Evolutionary conservation across 2,329 filamentous ascomycete species (phyloP).

Genomic region (Beauveria australis): DNA sequence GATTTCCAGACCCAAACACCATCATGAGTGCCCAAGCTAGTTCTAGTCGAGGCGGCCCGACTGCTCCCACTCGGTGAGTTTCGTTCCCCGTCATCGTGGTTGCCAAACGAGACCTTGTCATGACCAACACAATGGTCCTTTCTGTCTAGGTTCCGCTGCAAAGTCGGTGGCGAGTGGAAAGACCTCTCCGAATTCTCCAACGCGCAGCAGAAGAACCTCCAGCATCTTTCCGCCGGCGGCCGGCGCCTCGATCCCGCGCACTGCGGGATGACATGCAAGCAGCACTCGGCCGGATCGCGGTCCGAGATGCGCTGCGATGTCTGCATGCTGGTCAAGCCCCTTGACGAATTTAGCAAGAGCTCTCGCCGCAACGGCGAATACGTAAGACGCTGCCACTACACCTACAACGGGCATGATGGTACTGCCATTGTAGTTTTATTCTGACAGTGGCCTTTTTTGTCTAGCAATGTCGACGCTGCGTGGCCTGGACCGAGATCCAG

Average conservation of each 20-base stretch:
- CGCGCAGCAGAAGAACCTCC: slow-evolving; percentile 23
- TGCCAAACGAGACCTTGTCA: not conserved
- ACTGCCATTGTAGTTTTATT: not conserved
- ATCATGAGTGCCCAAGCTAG: not conserved
- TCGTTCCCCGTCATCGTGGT: not conserved
- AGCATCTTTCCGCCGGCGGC: not conserved
- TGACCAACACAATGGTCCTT: not conserved
- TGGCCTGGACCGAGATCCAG: slow-evolving; percentile 28
- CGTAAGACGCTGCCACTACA: slow-evolving; percentile 18
- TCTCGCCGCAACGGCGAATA: slow-evolving; percentile 20
- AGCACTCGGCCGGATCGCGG: slow-evolving; percentile 21
- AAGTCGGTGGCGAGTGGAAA: slow-evolving; percentile 16
- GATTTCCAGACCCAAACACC: not conserved
- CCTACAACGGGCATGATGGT: not conserved
- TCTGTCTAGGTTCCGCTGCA: not conserved
- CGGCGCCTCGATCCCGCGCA: slow-evolving; percentile 20
- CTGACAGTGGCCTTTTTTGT: not conserved
- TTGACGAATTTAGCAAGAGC: slow-evolving; percentile 23
- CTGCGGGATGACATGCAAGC: slow-evolving; percentile 29
- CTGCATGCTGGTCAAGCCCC: slow-evolving; percentile 21
- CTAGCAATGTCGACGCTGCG: slow-evolving; percentile 29
- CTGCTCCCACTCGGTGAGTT: not conserved
- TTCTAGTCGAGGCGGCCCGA: not conserved
- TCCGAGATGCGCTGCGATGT: slow-evolving; percentile 24
- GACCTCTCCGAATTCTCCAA: slow-evolving; percentile 23